Evolutionary conservation across 192 early-diverging fungal species (phyloP), one percentile per base, ranked within the genome.

Genomic region (Bifiguratus adelaidae): DNA sequence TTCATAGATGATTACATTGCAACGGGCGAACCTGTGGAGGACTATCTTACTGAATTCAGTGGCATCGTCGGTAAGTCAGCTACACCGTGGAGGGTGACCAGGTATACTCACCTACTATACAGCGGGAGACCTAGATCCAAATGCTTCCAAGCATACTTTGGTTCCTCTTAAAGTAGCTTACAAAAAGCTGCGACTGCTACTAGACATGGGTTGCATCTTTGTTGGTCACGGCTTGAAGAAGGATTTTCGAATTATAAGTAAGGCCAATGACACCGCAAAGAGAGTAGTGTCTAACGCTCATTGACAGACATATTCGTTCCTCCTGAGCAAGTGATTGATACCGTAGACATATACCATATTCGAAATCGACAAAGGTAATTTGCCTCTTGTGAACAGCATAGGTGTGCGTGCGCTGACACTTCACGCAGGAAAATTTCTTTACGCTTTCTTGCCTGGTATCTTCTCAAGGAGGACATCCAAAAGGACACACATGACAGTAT

Each of bases 1-100:
- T 95, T 95, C 60, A 92, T 99, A 35, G 95, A 99, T 58, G 95
- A 99, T 60, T 97, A 99, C 55, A 87, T 99, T 42, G 80, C 68
- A 2, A 81, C 82, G 2, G 76, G 74, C 7, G 88, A 91, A 41
- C 84, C 86, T 6, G 76, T 99, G 22, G 85, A 83, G 9, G 93
- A 99, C 50, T 89, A 94, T 44, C 59, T 95, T 9, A 97, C 95
- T 0, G 83, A 88, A 62, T 99, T 77, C 56, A 90, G 86, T n/a
- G 93, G 95, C 12, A 95, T 96, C 55, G 80, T 87, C 43, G 68
- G 85, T 85, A 53, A 20, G 41, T 3, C 0, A 12, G 20, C 23
- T 30, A 33, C 11, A 24, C 34, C 0, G 15, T 35, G 34, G 11
- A 53, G 26, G 25, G 18, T 27, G 35, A 25, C 16, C 36, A 33